Evolutionary conservation across 2,329 filamentous ascomycete genomes (phyloP).

Genomic region (Phoma sp.): DNA sequence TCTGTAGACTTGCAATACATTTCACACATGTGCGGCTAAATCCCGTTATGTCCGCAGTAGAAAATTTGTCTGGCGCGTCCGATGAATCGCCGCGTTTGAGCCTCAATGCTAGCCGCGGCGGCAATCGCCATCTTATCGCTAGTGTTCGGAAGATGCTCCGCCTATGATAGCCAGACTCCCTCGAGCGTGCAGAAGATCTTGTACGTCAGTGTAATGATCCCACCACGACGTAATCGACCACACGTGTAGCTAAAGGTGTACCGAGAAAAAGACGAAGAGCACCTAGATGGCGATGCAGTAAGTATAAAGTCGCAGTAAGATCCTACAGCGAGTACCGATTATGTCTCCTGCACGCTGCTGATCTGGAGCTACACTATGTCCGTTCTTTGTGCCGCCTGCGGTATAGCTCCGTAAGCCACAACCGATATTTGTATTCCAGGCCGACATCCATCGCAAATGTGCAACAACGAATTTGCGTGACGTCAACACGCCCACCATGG

Average conservation of each 20-base stretch:
- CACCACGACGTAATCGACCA: slow-evolving; percentile 1
- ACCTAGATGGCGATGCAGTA: slow-evolving; percentile 11
- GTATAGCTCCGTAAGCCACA: not conserved
- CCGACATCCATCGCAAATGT: not conserved
- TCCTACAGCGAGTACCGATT: not conserved
- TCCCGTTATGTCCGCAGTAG: not conserved
- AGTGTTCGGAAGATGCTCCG: not conserved
- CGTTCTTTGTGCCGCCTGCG: not conserved
- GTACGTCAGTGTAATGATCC: slow-evolving; percentile 2
- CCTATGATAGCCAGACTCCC: not conserved
- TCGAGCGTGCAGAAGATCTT: not conserved
- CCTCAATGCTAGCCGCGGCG: not conserved
- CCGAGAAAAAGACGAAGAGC: not conserved
- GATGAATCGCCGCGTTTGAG: not conserved
- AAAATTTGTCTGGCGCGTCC: too few species aligned
- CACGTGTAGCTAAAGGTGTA: not conserved
- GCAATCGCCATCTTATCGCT: not conserved
- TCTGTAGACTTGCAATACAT: too few species aligned
- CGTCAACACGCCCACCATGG: slow-evolving; percentile 5
- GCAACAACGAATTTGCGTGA: slow-evolving; percentile 1
- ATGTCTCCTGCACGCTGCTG: not conserved
- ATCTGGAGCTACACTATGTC: slow-evolving; percentile 10
- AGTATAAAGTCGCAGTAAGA: slow-evolving; percentile 1
- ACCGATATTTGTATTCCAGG: slow-evolving; percentile 11
- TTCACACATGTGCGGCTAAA: too few species aligned